phyloP scores from a whole-genome alignment of 805 yeast species.

The Komagataella kurtzmanii region DNA sequence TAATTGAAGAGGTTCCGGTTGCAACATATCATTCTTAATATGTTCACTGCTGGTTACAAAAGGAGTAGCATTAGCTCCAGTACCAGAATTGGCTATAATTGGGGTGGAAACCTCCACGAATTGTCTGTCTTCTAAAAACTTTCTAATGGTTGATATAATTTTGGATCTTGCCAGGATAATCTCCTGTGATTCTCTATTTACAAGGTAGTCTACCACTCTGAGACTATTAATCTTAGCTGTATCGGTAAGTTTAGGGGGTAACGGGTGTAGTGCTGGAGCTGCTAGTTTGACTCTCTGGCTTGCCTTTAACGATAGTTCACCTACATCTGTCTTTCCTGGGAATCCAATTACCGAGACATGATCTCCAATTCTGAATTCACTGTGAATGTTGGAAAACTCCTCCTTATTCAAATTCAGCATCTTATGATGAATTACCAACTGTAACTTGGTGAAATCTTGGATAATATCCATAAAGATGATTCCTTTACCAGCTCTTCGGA shows the following conservation, averaged over 20 bases:
- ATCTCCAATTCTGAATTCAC: slow-evolving; percentile 56
- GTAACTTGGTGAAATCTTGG: slow-evolving; percentile 48
- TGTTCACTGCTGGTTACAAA: slow-evolving; percentile 40
- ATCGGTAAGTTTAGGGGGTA: slow-evolving; percentile 54
- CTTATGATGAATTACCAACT: slow-evolving; percentile 45
- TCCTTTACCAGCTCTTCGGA: slow-evolving; percentile 57
- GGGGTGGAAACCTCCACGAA: slow-evolving; percentile 90
- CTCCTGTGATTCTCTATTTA: slow-evolving; percentile 36
- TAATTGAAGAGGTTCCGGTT: slow-evolving; percentile 30
- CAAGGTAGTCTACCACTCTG: slow-evolving; percentile 62
- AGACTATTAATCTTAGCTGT: slow-evolving; percentile 45
- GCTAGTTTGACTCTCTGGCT: slow-evolving; percentile 34
- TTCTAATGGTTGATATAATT: slow-evolving; percentile 42
- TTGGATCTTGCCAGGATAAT: slow-evolving; percentile 35
- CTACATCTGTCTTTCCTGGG: slow-evolving; percentile 66
- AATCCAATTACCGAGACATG: slow-evolving; percentile 48
- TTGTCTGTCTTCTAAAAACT: slow-evolving; percentile 34
- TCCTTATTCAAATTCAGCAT: slow-evolving; percentile 26
- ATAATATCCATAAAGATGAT: slow-evolving; percentile 54
- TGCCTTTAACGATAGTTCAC: slow-evolving; percentile 64
- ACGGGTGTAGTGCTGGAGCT: slow-evolving; percentile 55
- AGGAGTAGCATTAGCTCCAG: slow-evolving; percentile 92
- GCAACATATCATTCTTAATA: slow-evolving; percentile 15
- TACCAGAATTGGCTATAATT: slow-evolving; percentile 44
- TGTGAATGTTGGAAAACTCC: slow-evolving; percentile 25